Base-by-base conservation (phyloP, 2,329 filamentous ascomycete genomes). In the Trichoderma pleuroti region DNA sequence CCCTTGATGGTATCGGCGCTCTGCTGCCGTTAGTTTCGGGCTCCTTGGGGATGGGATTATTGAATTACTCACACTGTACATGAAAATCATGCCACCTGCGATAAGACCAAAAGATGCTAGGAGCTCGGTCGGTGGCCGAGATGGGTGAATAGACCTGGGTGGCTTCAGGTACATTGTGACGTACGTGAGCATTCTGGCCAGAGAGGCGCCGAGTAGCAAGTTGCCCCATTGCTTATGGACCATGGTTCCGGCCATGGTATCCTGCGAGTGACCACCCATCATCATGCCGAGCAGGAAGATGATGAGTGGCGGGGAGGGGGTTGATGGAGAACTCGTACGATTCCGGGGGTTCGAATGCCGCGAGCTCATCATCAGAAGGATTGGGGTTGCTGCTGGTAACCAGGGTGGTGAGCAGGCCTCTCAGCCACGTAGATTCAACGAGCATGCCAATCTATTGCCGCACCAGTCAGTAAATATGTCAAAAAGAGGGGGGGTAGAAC, bases 141-240 rank as follows among this genome's bases (percentile, higher is more conserved):
- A 92, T 0, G 95, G 93, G 24, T 94, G 85, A 72, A 92, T 87
- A 0, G 93, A 97, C 32, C 85, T 91, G 2, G 94, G 94, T 18
- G 94, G 94, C 74, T 90, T 90, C 67, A 98, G 83, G 80, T 92
- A 98, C 71, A 93, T 81, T 52, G 94, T 81, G 6, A 96, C 80
- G 79, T 98, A 98, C 8, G 94, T 97, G 70, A 93, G 82, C 2
- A 86, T 90, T 60, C 95, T 89, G 28, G 93, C 90, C 71, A 97
- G 85, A 0, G 94, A 91, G 68, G 93, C 94, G 30, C 91, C 93
- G 60, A 93, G 87, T 67, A 98, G 86, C 74, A 98, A 86, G 76
- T 90, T 90, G 30, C 95, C 95, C 95, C 95, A 98, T 81, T 98
- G 94, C 78, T 91, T 91, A 82, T 98, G 95, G 62, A 98, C 88